Evolutionary conservation across 192 early-diverging fungal genomes (phyloP).

Genomic region (Spinellus fusiger): DNA sequence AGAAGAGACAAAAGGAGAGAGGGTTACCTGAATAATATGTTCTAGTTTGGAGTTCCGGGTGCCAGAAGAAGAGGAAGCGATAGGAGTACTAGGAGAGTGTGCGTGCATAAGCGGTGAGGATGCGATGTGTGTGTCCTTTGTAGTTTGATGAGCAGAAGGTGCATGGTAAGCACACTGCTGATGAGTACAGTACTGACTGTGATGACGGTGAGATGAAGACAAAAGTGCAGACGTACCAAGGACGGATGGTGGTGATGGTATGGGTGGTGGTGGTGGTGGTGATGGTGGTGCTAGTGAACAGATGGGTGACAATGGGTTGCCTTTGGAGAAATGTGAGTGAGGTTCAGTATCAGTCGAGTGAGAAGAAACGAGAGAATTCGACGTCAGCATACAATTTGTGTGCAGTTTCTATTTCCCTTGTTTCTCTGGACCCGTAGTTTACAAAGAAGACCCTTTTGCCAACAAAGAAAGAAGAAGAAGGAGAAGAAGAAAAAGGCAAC

Average conservation of each 20-base stretch:
- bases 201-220: neutral
- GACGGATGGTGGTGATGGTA: conserved; percentile 5
- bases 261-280: no score
- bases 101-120: neutral
- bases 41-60: conserved; percentile 43
- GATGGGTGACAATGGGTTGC: neutral
- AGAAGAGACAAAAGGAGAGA: neutral
- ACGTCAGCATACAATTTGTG: neutral
- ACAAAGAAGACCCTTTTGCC: no score
- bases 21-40: conserved; percentile 49
- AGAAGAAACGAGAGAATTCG: neutral
- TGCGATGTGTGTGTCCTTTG: neutral
- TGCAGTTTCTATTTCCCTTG: neutral
- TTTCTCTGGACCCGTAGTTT: neutral
- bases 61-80: conserved; percentile 11
- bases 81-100: neutral
- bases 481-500: neutral
- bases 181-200: neutral
- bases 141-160: neutral
- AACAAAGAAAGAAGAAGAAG: conserved; percentile 5
- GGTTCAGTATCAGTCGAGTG: neutral
- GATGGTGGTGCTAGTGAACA: conserved; percentile 8
- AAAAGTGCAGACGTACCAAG: conserved; percentile 3
- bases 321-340: conserved; percentile 3
- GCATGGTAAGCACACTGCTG: conserved; percentile 2